Percentiles rank a stretch among this genome's conserved stretches.
Evolutionary conservation across 2,329 filamentous ascomycete genomes (phyloP).

Genomic region (Lecanicillium sp.): DNA sequence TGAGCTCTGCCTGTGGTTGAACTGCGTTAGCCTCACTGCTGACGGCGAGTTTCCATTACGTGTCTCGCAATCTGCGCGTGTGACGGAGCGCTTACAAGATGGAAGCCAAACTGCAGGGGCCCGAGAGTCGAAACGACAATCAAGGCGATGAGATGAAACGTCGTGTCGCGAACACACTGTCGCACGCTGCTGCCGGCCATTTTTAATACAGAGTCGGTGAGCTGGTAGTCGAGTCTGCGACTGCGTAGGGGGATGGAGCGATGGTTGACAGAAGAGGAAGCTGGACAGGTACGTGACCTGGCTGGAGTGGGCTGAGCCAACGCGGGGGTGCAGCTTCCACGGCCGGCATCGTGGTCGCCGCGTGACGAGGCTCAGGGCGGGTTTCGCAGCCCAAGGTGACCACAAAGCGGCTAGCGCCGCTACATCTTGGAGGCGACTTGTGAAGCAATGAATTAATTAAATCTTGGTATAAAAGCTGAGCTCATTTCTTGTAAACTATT

Average conservation of each 20-base stretch:
- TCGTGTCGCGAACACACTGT: conserved; percentile 43
- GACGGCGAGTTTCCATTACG: not conserved
- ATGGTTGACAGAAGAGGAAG: not conserved
- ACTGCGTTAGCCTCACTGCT: conserved; percentile 9
- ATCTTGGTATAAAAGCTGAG: too few species aligned
- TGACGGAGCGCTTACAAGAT: conserved; percentile 57
- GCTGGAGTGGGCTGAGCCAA: too few species aligned
- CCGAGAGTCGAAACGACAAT: conserved; percentile 74
- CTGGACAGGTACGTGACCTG: too few species aligned
- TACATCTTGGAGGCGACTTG: too few species aligned
- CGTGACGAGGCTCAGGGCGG: too few species aligned
- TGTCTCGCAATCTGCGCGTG: not conserved
- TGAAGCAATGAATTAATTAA: too few species aligned
- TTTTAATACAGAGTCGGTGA: not conserved
- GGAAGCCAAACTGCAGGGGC: conserved; percentile 89
- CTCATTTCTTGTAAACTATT: too few species aligned
- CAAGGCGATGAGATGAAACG: conserved; percentile 69
- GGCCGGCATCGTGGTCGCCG: too few species aligned
- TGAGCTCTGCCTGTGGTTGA: conserved; percentile 66
- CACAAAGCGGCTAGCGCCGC: too few species aligned
- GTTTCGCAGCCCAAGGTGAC: too few species aligned
- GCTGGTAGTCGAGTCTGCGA: not conserved
- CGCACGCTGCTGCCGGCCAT: conserved; percentile 4
- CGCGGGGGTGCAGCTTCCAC: too few species aligned
- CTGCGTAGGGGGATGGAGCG: not conserved